These are phyloP conservation scores for Neostapfia colusana DNA, from an alignment of 176 grass and related monocot species.

Conservation along the genomic window DNA sequence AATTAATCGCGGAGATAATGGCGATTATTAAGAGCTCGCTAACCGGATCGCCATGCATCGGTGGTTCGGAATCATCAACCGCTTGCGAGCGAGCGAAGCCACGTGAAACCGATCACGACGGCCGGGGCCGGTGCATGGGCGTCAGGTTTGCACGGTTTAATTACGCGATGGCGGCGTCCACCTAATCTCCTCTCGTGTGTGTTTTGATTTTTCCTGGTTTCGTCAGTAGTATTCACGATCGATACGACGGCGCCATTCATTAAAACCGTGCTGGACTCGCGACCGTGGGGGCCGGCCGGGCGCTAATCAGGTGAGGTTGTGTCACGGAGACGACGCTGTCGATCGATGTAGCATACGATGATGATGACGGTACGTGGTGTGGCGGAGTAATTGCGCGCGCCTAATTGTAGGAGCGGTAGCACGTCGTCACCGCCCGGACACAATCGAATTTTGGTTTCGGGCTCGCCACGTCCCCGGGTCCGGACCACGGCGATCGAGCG, in stretches of 20 bases:
- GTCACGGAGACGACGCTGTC: slow-evolving; percentile 22
- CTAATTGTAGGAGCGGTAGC: neutral
- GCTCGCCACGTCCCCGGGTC: too few species aligned
- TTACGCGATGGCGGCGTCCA: slow-evolving; percentile 35
- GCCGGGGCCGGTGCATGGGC: too few species aligned
- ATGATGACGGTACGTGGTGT: neutral
- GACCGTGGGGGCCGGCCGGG: too few species aligned
- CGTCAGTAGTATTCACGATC: neutral
- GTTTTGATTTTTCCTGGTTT: neutral
- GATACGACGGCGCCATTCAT: neutral
- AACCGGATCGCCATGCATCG: neutral
- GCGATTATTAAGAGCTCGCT: neutral
- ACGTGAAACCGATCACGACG: neutral
- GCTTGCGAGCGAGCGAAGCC: neutral
- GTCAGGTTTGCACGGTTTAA: slow-evolving; percentile 34
- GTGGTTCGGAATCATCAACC: neutral
- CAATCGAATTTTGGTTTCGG: too few species aligned
- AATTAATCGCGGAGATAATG: neutral
- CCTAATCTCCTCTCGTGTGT: neutral
- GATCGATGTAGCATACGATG: too few species aligned
- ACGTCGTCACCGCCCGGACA: too few species aligned
- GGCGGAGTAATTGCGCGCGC: slow-evolving; percentile 20
- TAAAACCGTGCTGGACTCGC: slow-evolving; percentile 19
- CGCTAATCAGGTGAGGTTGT: slow-evolving; percentile 48
- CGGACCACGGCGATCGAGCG: too few species aligned